Evolutionary conservation across 1,139 yeast species (phyloP), one percentile per base, ranked within the genome.

Genomic region (Meyerozyma sp.): DNA sequence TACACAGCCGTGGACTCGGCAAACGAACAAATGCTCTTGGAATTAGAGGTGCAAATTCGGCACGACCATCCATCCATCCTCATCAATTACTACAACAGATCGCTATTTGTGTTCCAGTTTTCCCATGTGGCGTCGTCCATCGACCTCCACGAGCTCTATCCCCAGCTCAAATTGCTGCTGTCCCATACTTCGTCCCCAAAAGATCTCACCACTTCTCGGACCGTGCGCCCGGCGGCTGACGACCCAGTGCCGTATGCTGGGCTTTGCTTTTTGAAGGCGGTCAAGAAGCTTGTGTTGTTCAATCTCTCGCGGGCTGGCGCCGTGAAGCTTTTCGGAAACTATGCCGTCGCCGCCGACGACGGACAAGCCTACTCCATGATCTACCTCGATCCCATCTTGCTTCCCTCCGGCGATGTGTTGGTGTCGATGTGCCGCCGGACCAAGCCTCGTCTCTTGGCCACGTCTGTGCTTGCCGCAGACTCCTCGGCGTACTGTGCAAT

Each of bases 201-300:
- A 32, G 44, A 18, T 13, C 25, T 39, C 26, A 40, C 28, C 5
- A 36, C 41, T 9, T 26, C 41, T 9, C 36, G 27, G 20, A 37
- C 44, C 21, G 47, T 45, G 37, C 20, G 42, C 25, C 13, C 46
- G 21, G 25, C 45, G 34, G 47, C 42, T 21, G 61, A 57, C 23
- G 60, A 56, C 26, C 66, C 61, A 56, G 59, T 69, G 46, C 77
- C 75, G 38, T 77, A 65, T 52, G 77, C 75, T 42, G 70, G 70
- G 57, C 70, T 81, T 4, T 67, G 85, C n/a, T 77, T 84, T 43
- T 56, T 82, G 29, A 79, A 78, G 48, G 82, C 91, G 0, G 68
- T 83, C 29, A 76, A 81, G 55, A 77, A 81, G 46, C 63, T 79
- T 59, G 62, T 82, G 0, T 62, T 77, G 39, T 70, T 65, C 49